These are phyloP conservation scores for Rhodamnia rubescens DNA, from an alignment of 345 rosid species.

Conservation along the genomic window DNA sequence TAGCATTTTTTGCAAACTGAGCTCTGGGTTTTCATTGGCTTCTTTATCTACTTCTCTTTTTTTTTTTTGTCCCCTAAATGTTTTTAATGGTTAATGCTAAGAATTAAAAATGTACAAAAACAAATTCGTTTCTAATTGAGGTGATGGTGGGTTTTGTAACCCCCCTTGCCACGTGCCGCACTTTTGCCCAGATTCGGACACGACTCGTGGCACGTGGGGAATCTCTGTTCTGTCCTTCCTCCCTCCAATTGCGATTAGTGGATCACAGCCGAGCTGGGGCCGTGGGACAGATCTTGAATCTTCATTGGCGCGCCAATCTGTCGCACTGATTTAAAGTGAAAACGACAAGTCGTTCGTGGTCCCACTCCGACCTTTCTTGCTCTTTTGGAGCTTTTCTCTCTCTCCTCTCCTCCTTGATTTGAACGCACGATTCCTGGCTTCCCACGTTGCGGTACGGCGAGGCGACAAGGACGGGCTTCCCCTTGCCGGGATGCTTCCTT, in stretches of 20 bases:
- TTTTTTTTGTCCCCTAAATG: no score
- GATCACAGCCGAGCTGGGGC: not conserved
- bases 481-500: not conserved
- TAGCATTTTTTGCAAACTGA: not conserved
- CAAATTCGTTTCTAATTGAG: not conserved
- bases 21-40: not conserved
- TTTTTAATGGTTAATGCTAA: no score
- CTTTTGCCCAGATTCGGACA: not conserved
- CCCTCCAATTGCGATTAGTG: not conserved
- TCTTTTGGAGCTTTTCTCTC: no score
- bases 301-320: not conserved
- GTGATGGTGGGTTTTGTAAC: not conserved
- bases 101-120: no score
- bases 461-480: not conserved
- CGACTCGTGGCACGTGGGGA: not conserved
- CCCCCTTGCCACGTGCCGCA: not conserved
- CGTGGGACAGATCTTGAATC: no score
- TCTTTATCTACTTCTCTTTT: no score
- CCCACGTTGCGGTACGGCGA: not conserved
- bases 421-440: not conserved
- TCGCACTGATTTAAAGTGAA: not conserved
- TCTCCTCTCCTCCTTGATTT: not conserved
- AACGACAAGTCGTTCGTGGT: not conserved
- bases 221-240: not conserved
- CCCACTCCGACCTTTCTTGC: no score